Conservation (phyloP, 139 green algal genomes). For the Trebouxia sp. region DNA sequence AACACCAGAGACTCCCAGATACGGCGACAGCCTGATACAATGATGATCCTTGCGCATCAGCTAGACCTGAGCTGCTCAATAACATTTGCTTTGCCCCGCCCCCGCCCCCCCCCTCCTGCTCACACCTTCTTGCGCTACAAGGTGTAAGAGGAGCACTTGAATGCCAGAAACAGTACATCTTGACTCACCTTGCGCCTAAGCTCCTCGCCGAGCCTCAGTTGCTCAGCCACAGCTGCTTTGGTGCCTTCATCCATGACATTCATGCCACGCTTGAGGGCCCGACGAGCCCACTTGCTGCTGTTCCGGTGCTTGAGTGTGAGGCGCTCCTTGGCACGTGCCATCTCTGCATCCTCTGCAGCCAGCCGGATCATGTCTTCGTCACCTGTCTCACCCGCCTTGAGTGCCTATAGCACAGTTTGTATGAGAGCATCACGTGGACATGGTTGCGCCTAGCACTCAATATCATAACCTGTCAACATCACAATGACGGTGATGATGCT, state of each 20-base stretch:
- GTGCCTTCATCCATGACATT: conserved; percentile 62
- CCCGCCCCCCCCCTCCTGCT: too few species aligned
- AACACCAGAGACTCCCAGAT: too few species aligned
- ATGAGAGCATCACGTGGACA: neutral
- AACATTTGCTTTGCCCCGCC: too few species aligned
- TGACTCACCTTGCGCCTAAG: conserved; percentile 70
- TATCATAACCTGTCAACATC: too few species aligned
- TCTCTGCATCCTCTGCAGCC: conserved; percentile 70
- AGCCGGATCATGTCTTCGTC: conserved; percentile 43
- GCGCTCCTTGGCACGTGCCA: conserved; percentile 85
- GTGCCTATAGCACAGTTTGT: neutral
- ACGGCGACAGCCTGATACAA: too few species aligned
- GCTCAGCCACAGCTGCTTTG: conserved; percentile 78
- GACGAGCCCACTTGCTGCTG: conserved; percentile 84
- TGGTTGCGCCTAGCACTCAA: too few species aligned
- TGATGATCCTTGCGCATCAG: too few species aligned
- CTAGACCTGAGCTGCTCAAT: too few species aligned
- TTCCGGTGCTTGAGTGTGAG: conserved; percentile 93
- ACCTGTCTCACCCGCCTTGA: conserved; percentile 33
- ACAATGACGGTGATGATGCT: too few species aligned
- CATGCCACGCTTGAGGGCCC: conserved; percentile 80
- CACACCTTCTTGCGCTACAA: too few species aligned
- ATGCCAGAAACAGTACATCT: too few species aligned
- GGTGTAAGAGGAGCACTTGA: too few species aligned
- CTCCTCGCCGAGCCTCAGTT: conserved; percentile 84